phyloP scores from a whole-genome alignment of 371 early-diverging fungal species.

The Umbelopsis sp. region DNA sequence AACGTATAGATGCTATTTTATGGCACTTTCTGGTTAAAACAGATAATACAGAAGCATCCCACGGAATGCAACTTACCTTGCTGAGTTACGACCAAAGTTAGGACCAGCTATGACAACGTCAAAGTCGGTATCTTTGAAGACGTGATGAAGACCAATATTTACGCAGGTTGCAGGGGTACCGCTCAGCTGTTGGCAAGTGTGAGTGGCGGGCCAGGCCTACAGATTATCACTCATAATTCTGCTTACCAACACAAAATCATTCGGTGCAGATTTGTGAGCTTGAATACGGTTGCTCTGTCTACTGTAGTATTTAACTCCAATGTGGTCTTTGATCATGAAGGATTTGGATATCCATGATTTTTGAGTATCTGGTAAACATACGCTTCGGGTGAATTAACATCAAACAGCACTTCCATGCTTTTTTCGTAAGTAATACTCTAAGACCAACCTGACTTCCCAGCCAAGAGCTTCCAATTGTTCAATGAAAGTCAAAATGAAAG shows the following conservation, averaged over 20 bases:
- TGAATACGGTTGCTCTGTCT: constrained; percentile 30
- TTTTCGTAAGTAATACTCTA: not conserved
- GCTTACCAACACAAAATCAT: constrained; percentile 43
- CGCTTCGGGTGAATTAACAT: constrained; percentile 24
- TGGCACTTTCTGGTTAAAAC: not conserved
- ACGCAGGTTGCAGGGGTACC: constrained; percentile 52
- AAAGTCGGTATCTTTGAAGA: constrained; percentile 39
- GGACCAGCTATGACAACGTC: constrained; percentile 52
- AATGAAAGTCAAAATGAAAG: constrained; percentile 46
- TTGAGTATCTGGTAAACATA: constrained; percentile 46
- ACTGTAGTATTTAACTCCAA: constrained; percentile 40
- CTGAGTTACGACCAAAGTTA: constrained; percentile 47
- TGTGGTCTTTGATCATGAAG: constrained; percentile 50
- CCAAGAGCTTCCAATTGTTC: constrained; percentile 42
- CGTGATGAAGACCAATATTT: constrained; percentile 44
- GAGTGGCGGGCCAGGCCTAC: not conserved
- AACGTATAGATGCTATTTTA: constrained; percentile 38
- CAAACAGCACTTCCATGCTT: not conserved
- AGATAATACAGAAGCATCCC: not conserved
- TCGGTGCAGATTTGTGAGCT: constrained; percentile 26
- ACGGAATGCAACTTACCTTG: constrained; percentile 28
- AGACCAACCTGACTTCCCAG: constrained; percentile 44
- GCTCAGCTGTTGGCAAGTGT: constrained; percentile 28
- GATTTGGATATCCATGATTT: constrained; percentile 56
- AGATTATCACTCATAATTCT: not conserved